Percentiles rank a stretch among this genome's conserved stretches.
Conservation (phyloP, 148 eudicot genomes). For the Arctostaphylos glauca region DNA sequence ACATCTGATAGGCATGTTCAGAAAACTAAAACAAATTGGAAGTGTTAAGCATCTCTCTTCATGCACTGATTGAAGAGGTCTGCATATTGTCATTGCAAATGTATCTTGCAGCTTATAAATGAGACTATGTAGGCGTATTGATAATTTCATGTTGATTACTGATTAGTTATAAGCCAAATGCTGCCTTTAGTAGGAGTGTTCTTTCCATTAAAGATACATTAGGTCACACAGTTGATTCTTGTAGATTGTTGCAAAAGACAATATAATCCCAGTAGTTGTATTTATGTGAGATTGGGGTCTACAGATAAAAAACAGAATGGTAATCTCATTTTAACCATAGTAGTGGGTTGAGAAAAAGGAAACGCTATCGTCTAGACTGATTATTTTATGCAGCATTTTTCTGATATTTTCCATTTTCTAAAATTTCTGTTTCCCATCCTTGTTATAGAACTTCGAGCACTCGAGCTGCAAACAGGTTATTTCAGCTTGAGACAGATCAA, state of each 20-base stretch:
- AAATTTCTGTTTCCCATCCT: slow-evolving; percentile 5
- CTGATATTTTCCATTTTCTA: background rate
- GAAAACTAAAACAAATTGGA: background rate
- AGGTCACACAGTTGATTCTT: background rate
- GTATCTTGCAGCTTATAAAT: background rate
- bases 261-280: background rate
- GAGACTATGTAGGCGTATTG: background rate
- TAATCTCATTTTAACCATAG: background rate
- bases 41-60: background rate
- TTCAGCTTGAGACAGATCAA: slow-evolving; percentile 76
- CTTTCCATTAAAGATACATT: background rate
- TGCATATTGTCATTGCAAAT: background rate
- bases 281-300: background rate
- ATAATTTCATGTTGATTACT: background rate
- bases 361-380: background rate
- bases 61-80: background rate
- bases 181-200: background rate
- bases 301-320: background rate
- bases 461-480: slow-evolving; percentile 58
- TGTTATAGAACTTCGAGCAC: slow-evolving; percentile 53
- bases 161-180: background rate
- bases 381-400: background rate
- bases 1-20: too few relatives aligned
- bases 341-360: background rate
- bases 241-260: background rate